These are phyloP conservation scores for Pisolithus orientalis DNA, from an alignment of 768 basidiomycete species.

Conservation along the genomic window DNA sequence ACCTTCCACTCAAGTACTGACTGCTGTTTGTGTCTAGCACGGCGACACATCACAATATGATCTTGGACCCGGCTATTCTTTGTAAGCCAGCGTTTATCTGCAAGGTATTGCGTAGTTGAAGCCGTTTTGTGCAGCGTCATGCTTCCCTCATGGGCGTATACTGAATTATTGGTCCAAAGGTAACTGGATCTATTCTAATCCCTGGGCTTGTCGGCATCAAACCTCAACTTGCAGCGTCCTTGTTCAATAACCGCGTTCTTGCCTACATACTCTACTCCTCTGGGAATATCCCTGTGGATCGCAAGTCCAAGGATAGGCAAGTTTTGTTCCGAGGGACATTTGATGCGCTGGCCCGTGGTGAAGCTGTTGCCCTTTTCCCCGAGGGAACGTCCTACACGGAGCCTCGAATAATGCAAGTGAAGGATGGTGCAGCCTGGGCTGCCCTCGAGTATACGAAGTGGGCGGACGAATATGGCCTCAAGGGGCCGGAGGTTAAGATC, in stretches of 20 bases:
- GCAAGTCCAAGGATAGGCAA: constrained; percentile 89
- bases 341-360: constrained; percentile 71
- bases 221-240: constrained; percentile 41
- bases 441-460: constrained; percentile 89
- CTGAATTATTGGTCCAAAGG: constrained; percentile 96
- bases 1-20: neutral
- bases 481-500: constrained; percentile 46
- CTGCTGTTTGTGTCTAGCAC: constrained; percentile 37
- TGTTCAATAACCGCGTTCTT: constrained; percentile 76
- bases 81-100: constrained; percentile 44
- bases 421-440: constrained; percentile 93
- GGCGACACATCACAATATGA: constrained; percentile 93
- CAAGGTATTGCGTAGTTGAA: constrained; percentile 10
- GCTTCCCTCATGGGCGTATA: constrained; percentile 75
- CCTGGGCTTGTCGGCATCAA: constrained; percentile 5
- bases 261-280: constrained; percentile 75
- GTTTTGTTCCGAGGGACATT: constrained; percentile 85
- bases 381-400: constrained; percentile 94
- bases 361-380: constrained; percentile 89
- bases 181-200: constrained; percentile 21
- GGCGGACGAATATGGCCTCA: constrained; percentile 50
- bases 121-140: constrained; percentile 48
- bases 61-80: constrained; percentile 78
- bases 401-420: constrained; percentile 86
- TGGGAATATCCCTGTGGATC: constrained; percentile 97